phyloP scores from a whole-genome alignment of 495 filamentous ascomycete species.

The Xylaria longipes region DNA sequence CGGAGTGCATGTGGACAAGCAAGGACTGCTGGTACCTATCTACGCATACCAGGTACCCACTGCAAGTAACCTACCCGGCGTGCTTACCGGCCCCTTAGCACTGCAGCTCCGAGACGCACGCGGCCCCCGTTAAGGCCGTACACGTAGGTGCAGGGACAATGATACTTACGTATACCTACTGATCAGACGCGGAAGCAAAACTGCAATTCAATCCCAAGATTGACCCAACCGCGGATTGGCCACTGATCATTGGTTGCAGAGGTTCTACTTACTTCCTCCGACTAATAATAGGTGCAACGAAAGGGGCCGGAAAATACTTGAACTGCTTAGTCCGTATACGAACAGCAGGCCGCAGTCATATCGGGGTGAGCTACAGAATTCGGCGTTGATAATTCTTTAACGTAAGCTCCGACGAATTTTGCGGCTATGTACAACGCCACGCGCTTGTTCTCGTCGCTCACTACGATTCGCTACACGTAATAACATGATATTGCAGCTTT shows the following conservation, averaged over 20 bases:
- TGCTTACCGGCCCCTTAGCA: constrained; percentile 13
- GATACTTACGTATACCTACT: neutral
- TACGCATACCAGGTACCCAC: neutral
- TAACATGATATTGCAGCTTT: neutral
- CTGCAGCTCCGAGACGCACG: constrained; percentile 23
- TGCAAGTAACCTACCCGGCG: constrained; percentile 3
- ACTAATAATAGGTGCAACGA: neutral
- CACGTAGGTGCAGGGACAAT: constrained; percentile 10
- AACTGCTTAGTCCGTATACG: neutral
- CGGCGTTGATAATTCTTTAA: too few species aligned
- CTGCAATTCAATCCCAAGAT: constrained; percentile 6
- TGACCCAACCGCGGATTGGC: neutral
- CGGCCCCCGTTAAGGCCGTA: constrained; percentile 1
- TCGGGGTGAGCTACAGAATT: too few species aligned
- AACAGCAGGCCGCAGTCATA: neutral
- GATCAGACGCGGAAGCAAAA: neutral
- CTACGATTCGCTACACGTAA: neutral
- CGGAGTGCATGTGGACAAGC: neutral
- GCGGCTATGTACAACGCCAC: too few species aligned
- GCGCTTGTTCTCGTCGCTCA: too few species aligned
- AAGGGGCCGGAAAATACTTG: too few species aligned
- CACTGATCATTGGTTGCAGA: neutral
- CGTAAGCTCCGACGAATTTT: too few species aligned
- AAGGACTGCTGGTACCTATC: neutral
- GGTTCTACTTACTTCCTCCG: neutral